Base-by-base conservation (phyloP, 805 yeast genomes). In the Zygoascus biomembranicola region DNA sequence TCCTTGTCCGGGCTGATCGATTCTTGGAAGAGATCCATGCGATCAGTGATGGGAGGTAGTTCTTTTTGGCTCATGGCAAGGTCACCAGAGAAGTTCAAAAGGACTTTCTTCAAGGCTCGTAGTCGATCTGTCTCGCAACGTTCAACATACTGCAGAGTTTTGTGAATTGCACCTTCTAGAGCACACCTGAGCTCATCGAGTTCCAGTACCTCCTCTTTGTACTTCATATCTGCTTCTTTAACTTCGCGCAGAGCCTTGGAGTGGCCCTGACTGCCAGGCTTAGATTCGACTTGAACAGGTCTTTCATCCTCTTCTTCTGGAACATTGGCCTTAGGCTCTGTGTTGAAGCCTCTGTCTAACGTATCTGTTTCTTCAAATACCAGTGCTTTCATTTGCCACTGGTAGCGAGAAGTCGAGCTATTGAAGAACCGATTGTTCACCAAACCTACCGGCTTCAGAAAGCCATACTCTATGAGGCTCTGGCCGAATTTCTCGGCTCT, bases 401-500 rank as follows among this genome's bases (percentile, higher is more conserved):
- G 95, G 63, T 87, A 88, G 59, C 73, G 75, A 57, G 81, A 79
- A 49, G 80, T 80, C 4, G 88, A 78, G 10, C 90, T 80, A 66
- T 84, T 85, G 42, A 81, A 85, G 67, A 87, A 88, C 52, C 67
- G 72, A 42, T 55, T 59, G 46, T 72, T 70, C 64, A 79, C 77
- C 46, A 80, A 75, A 1, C 90, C 92, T 28, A 86, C 80, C 18
- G 82, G 73, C 50, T 72, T 73, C 32, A 87, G 64, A 57, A 78
- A 85, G 0, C 87, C 90, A 50, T 76, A 65, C 35, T 77, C 72
- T 11, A 87, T 69, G 56, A 87, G 72, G 58, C 82, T 87, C 67
- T 86, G 92, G 18, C 96, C 96, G 66, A 86, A 80, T 37, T 64
- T 64, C 67, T 89, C 96, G 9, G 87, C 84, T 59, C 76, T 77